Percentiles rank a stretch among this genome's conserved stretches.
These are phyloP conservation scores for Arthrobotrys iridis DNA, from an alignment of 2,329 filamentous ascomycete species.

Conservation along the genomic window DNA sequence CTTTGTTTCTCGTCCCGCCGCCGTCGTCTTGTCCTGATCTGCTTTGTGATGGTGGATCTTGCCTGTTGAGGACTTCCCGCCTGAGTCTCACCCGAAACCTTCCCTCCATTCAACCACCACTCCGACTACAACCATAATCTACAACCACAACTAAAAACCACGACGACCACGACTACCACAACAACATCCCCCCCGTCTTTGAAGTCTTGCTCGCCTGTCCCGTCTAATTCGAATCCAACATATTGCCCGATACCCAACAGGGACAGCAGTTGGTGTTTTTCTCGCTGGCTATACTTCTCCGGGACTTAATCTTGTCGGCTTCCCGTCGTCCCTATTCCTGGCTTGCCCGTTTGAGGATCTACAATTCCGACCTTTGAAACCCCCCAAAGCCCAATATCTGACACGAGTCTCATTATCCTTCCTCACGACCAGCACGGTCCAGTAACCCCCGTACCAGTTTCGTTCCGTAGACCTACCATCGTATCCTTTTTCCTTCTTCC, in stretches of 20 bases:
- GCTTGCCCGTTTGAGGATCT: slow-evolving; percentile 22
- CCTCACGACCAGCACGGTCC: slow-evolving; percentile 17
- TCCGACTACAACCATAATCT: neutral
- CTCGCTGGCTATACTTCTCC: neutral
- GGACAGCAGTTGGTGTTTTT: slow-evolving; percentile 7
- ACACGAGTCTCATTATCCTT: slow-evolving; percentile 51
- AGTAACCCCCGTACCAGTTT: slow-evolving; percentile 2
- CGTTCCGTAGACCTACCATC: slow-evolving; percentile 13
- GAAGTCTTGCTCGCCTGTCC: slow-evolving; percentile 9
- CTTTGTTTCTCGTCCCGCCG: neutral
- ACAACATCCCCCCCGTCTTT: neutral
- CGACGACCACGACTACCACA: slow-evolving; percentile 23
- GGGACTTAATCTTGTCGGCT: slow-evolving; percentile 17
- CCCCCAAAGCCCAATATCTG: slow-evolving; percentile 32
- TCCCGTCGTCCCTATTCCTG: slow-evolving; percentile 21
- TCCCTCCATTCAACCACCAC: slow-evolving; percentile 46
- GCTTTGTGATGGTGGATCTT: slow-evolving; percentile 49
- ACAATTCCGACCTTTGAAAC: slow-evolving; percentile 39
- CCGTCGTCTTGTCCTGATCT: slow-evolving; percentile 8
- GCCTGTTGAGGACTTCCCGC: slow-evolving; percentile 50
- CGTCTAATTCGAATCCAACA: neutral
- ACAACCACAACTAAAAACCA: neutral
- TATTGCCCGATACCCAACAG: slow-evolving; percentile 31
- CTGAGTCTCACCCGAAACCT: slow-evolving; percentile 47
- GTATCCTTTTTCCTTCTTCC: slow-evolving; percentile 12